Evolutionary conservation across 768 basidiomycete species (phyloP), one percentile per base, ranked within the genome.

Genomic region (Rossbeevera mucosa): DNA sequence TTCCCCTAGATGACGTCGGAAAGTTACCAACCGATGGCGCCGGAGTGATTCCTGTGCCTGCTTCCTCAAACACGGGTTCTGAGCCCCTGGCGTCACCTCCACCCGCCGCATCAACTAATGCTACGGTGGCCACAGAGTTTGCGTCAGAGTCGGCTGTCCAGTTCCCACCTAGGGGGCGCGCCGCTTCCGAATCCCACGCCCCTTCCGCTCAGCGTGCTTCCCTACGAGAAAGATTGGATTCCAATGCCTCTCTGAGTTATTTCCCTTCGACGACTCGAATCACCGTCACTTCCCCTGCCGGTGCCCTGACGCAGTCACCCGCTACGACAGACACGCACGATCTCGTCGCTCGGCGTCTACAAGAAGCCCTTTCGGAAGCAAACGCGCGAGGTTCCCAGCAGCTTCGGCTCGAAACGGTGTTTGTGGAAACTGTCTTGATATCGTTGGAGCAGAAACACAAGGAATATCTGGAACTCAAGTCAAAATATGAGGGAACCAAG

Each of bases 401-500:
- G 45, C 73, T 93, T 38, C 79, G 78, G 57, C 72, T 97, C 12
- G 91, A 94, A 58, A 75, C 80, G n/a, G 77, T 69, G 30, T 80
- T 94, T 53, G 74, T 94, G 8, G 85, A 88, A 63, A 77, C 80
- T 11, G 80, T 94, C 18, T 63, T 94, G 43, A 69, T 69, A 22
- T 78, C 83, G 50, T 70, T 95, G 51, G 84, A 90, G 56, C 75
- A 81, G 24, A 76, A 80, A 47, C 81, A 80, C 62, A 73, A 75
- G 22, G 85, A 86, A 51, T 79, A 80, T 54, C 56, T 68, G 29
- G 79, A 82, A 43, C 72, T 96, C 62, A 91, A 86, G 65, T 76
- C 71, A 50, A 89, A 82, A 67, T 80, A 95, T 55, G 91, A 94
- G 64, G 86, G 87, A 9, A 83, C 90, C 66, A 91, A 94, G 81